Base-by-base conservation (phyloP, 2,329 filamentous ascomycete genomes). In the Zymoseptoria passerinii region DNA sequence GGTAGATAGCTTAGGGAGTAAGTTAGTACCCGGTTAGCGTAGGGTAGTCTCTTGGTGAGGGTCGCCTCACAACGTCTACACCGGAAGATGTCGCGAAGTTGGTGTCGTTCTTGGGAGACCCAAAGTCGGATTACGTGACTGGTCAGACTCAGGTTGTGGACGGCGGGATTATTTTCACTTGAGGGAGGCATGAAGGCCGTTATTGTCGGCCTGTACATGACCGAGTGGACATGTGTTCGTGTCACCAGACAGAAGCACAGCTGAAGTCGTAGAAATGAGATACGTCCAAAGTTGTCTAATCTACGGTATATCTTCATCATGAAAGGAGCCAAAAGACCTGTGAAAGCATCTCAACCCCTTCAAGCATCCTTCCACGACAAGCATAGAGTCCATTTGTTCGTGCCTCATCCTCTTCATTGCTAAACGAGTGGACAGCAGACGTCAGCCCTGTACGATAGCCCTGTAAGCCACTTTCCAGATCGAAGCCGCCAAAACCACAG, bases 121-220 rank as follows among this genome's bases (percentile, higher is more conserved):
- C 74, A 18, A 84, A 87, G 63, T 81, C 78, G 51, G 81, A 87
- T 62, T 87, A 83, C 62, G 77, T 87, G 64, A 87, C 85, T 0
- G 85, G 85, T 0, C 84, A 88, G 73, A 86, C 82, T 2, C 76
- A 85, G 60, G 67, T 87, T 8, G 79, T 87, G 13, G 68, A 72
- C 61, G 69, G 67, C 1, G 69, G 69, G 2, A 72, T 71, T 48
- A 69, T 71, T 40, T 67, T 69, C 50, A 71, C 69, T 20, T 70
- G 13, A 52, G 7, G 49, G n/a, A 13, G 2, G 13, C 10, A 16
- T 44, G 35, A n/a, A 44, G n/a, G 35, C 13, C 3, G 10, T 5
- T 16, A 4, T 5, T 13, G 9, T 16, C 7, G 13, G 5, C 6
- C 35, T 44, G 35, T 44, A 16, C 13, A 2, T 6, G 0, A 16